Evolutionary conservation across 2,329 filamentous ascomycete genomes (phyloP), one percentile per base, ranked within the genome.

Genomic region (Ophiostoma sp.): DNA sequence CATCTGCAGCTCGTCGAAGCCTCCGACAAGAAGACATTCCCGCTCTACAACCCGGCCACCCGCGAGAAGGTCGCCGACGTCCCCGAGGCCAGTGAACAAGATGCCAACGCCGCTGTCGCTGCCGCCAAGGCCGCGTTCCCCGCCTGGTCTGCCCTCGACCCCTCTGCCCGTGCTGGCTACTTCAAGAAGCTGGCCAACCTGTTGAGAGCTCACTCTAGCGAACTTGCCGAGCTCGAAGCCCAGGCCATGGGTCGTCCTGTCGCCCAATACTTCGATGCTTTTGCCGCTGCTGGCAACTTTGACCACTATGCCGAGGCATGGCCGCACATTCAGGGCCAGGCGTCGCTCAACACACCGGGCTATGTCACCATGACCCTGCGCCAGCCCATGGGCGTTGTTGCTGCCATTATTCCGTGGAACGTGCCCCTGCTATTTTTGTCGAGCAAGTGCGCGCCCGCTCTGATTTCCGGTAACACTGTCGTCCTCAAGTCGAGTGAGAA

Each of bases 361-460:
- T 81, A 82, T 72, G 75, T 87, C 17, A 84, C 79, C 71, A 78
- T 87, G 79, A 84, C 84, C 19, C 76, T 86, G 0, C 82, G 83
- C 17, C 85, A 88, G 78, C 87, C 86, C 0, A 84, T 82, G 57
- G 86, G 86, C n/a, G 86, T 88, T 1, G 84, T 83, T 0, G 87
- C 83, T 1, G 82, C 82, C n/a, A 90, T 90, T 71, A 87, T 89
- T 69, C 88, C 88, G 0, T 90, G 87, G 90, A 92, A 92, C 78
- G 91, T 89, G 75, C 90, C 90, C 5, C 82, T 92, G 0, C 83
- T 85, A 0, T 92, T 92, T 87, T 88, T 90, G 25, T 87, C 87
- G 1, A 90, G 88, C 89, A 92, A 92, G 78, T 84, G 92, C 17
- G 91, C 89, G 39, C 90, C 91, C 45, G 87, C 87, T 17, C 76